A percentile compares a stretch with the other conserved stretches of the same genome.
Conservation (phyloP, 2,329 filamentous ascomycete species). For the Ophioceras dolichostomum region DNA sequence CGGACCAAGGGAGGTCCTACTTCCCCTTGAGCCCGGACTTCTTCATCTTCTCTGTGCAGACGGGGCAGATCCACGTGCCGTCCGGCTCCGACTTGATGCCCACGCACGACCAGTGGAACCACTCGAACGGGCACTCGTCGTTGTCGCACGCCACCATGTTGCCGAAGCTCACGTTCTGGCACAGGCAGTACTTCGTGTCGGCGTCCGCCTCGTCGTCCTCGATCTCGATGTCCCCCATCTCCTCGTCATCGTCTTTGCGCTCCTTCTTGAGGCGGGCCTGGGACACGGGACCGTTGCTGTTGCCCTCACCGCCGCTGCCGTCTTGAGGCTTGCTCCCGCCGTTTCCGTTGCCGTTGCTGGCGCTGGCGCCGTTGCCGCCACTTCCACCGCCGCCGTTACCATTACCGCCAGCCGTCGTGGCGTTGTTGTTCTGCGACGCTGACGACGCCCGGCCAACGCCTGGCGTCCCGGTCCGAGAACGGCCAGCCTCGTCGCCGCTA, state of each 20-base stretch:
- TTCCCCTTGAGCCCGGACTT: constrained; percentile 20
- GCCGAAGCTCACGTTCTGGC: constrained; percentile 72
- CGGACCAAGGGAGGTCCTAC: constrained; percentile 7
- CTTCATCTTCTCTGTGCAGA: constrained; percentile 42
- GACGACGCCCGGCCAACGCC: background rate
- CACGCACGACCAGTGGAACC: constrained; percentile 76
- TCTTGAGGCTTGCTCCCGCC: constrained; percentile 2
- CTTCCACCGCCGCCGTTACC: constrained; percentile 8
- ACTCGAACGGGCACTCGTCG: constrained; percentile 67
- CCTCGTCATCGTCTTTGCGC: constrained; percentile 23
- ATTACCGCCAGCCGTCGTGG: background rate
- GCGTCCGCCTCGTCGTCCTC: constrained; percentile 61
- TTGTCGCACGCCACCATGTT: constrained; percentile 89
- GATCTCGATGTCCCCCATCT: constrained; percentile 41
- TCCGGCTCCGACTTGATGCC: constrained; percentile 56
- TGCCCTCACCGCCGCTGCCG: background rate
- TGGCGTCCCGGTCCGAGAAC: constrained; percentile 24
- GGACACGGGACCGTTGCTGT: background rate
- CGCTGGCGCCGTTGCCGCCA: constrained; percentile 10
- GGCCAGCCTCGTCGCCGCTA: constrained; percentile 40
- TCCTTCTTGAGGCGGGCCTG: constrained; percentile 2
- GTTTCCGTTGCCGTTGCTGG: constrained; percentile 1
- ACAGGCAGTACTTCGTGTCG: constrained; percentile 74
- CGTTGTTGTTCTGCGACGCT: constrained; percentile 1
- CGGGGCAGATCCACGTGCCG: constrained; percentile 56